phyloP scores from a whole-genome alignment of 116 monocot species.

The Trichopus zeylanicus region DNA sequence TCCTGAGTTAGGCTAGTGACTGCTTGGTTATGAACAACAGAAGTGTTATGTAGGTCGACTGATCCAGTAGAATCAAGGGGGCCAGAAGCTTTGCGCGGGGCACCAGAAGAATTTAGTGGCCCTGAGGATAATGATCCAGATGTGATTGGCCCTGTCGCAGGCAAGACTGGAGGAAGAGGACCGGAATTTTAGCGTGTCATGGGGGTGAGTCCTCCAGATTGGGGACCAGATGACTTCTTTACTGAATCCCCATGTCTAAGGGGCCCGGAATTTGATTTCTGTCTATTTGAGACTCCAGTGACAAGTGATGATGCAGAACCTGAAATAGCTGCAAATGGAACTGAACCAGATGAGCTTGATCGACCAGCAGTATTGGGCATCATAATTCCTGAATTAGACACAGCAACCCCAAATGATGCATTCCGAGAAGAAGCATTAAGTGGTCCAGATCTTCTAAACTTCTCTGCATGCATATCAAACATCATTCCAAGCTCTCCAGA shows the following conservation, averaged over 20 bases:
- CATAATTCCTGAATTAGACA: constrained; percentile 34
- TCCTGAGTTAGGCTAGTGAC: constrained; percentile 69
- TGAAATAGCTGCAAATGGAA: constrained; percentile 36
- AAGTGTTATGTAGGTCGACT: constrained; percentile 44
- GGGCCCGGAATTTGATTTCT: constrained; percentile 80
- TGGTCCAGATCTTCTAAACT: constrained; percentile 46
- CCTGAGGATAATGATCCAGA: constrained; percentile 85
- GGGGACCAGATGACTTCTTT: constrained; percentile 89
- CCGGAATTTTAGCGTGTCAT: constrained; percentile 90
- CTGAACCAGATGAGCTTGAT: constrained; percentile 45
- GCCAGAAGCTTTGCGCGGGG: constrained; percentile 68
- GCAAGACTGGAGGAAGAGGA: constrained; percentile 69
- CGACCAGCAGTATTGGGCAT: constrained; percentile 17
- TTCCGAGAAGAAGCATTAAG: constrained; percentile 37
- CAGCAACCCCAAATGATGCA: constrained; percentile 35
- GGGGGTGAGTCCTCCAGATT: constrained; percentile 61
- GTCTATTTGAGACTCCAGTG: constrained; percentile 25
- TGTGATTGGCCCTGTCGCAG: constrained; percentile 83
- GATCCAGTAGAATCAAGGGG: constrained; percentile 74
- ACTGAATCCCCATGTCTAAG: constrained; percentile 73
- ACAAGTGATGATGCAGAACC: constrained; percentile 21
- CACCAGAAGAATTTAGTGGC: constrained; percentile 75
- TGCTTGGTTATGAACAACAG: constrained; percentile 66
- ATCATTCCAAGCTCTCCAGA: constrained; percentile 80
- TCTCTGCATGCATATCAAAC: constrained; percentile 66